These are phyloP conservation scores for Ceratocystiopsis sp. DNA, from an alignment of 2,329 filamentous ascomycete species.

Conservation along the genomic window DNA sequence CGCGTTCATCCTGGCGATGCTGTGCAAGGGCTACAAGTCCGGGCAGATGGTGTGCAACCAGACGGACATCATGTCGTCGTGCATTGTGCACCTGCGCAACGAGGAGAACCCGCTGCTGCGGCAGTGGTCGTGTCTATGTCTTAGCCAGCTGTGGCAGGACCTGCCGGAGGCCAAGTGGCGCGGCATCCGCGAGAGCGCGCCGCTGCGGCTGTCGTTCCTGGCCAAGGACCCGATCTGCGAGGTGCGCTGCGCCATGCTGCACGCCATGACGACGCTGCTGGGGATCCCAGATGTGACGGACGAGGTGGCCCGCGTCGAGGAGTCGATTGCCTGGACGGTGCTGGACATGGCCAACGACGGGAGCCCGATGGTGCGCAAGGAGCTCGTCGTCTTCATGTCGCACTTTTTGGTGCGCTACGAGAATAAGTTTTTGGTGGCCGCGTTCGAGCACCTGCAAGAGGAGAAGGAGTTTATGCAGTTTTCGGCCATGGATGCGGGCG, in stretches of 20 bases:
- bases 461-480: slow-evolving; percentile 54
- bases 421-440: slow-evolving; percentile 78
- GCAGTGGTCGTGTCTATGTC: slow-evolving; percentile 90
- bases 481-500: slow-evolving; percentile 29
- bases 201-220: slow-evolving; percentile 61
- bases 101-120: slow-evolving; percentile 74
- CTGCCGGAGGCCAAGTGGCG: slow-evolving; percentile 89
- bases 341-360: slow-evolving; percentile 88
- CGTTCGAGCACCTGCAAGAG: slow-evolving; percentile 77
- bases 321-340: slow-evolving; percentile 75
- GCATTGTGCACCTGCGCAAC: slow-evolving; percentile 67
- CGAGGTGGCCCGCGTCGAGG: slow-evolving; percentile 79
- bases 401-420: slow-evolving; percentile 81
- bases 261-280: slow-evolving; percentile 85
- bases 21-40: slow-evolving; percentile 87
- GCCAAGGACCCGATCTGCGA: slow-evolving; percentile 79
- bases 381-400: slow-evolving; percentile 85
- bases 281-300: slow-evolving; percentile 86
- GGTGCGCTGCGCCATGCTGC: slow-evolving; percentile 81
- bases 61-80: slow-evolving; percentile 78
- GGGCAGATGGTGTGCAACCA: slow-evolving; percentile 85
- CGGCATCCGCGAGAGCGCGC: slow-evolving; percentile 78
- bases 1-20: slow-evolving; percentile 91
- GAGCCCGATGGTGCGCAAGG: slow-evolving; percentile 83
- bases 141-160: slow-evolving; percentile 88